Conservation (phyloP, 2,329 filamentous ascomycete species). For the Pseudocercospora eumusae region DNA sequence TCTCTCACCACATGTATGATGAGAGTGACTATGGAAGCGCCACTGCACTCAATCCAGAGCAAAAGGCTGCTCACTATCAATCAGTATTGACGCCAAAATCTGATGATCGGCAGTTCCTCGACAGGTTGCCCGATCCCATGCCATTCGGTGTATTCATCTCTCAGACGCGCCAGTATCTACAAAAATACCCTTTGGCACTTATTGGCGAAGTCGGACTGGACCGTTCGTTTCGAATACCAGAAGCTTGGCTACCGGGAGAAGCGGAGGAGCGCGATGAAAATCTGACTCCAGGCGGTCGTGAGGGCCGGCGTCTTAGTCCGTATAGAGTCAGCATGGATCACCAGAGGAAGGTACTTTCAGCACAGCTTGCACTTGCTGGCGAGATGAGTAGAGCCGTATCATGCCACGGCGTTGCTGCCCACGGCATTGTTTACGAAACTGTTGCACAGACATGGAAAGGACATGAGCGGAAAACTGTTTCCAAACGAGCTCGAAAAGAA, state of each 20-base stretch:
- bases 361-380: slow-evolving; percentile 71
- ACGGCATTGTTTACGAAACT: slow-evolving; percentile 68
- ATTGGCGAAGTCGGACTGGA: slow-evolving; percentile 79
- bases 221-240: slow-evolving; percentile 72
- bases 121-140: slow-evolving; percentile 60
- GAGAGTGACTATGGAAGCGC: slow-evolving; percentile 47
- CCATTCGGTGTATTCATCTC: slow-evolving; percentile 61
- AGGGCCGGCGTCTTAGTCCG: slow-evolving; percentile 67
- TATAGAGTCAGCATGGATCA: slow-evolving; percentile 69
- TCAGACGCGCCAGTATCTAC: slow-evolving; percentile 59
- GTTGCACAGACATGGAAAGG: slow-evolving; percentile 69
- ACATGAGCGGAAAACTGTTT: slow-evolving; percentile 63
- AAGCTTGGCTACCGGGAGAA: slow-evolving; percentile 52
- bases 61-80: slow-evolving; percentile 62
- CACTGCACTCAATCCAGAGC: slow-evolving; percentile 43
- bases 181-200: slow-evolving; percentile 62
- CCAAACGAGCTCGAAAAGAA: slow-evolving; percentile 56
- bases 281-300: slow-evolving; percentile 69
- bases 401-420: slow-evolving; percentile 74
- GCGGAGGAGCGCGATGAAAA: slow-evolving; percentile 48
- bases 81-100: slow-evolving; percentile 63
- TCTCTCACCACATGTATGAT: slow-evolving; percentile 73
- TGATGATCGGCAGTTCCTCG: slow-evolving; percentile 53
- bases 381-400: slow-evolving; percentile 66
- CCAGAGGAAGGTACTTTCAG: slow-evolving; percentile 65